Percentiles rank a stretch among this genome's conserved stretches.
Conservation (phyloP, 352 stramenopile species). For the Phytopythium boreale region DNA sequence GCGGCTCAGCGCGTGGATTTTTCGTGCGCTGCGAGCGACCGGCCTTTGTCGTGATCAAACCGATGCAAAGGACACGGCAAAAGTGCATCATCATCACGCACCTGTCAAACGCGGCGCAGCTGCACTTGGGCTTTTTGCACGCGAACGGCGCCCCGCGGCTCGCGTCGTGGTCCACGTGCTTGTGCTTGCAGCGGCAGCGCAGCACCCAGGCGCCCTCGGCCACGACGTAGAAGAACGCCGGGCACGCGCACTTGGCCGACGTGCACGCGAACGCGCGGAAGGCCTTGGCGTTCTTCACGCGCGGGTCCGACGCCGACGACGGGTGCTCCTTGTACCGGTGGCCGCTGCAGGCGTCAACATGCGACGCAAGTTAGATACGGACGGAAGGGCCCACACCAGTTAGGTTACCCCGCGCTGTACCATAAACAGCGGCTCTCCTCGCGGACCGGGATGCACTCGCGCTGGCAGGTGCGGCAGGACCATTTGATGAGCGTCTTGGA, state of each 20-base stretch:
- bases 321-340: conserved; percentile 81
- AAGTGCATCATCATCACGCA: conserved; percentile 13
- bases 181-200: conserved; percentile 79
- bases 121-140: conserved; percentile 56
- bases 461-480: conserved; percentile 53
- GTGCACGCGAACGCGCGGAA: conserved; percentile 61
- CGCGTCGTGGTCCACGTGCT: conserved; percentile 71
- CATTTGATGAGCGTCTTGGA: conserved; percentile 60
- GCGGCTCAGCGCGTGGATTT: conserved; percentile 3
- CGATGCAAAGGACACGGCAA: not conserved
- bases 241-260: conserved; percentile 48
- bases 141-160: conserved; percentile 22
- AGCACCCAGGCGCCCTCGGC: conserved; percentile 78
- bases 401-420: conserved; percentile 11
- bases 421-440: conserved; percentile 78
- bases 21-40: not conserved
- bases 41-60: not conserved
- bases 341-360: conserved; percentile 20
- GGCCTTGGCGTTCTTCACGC: conserved; percentile 25
- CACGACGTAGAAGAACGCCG: conserved; percentile 75
- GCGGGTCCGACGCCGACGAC: conserved; percentile 23
- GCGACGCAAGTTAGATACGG: not conserved
- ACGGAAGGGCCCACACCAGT: not conserved
- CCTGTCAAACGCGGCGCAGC: conserved; percentile 66
- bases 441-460: conserved; percentile 73